Evolutionary conservation across 176 grass and related monocot genomes (phyloP), one percentile per base, ranked within the genome.

Genomic region (Rhynchospora tenuis): DNA sequence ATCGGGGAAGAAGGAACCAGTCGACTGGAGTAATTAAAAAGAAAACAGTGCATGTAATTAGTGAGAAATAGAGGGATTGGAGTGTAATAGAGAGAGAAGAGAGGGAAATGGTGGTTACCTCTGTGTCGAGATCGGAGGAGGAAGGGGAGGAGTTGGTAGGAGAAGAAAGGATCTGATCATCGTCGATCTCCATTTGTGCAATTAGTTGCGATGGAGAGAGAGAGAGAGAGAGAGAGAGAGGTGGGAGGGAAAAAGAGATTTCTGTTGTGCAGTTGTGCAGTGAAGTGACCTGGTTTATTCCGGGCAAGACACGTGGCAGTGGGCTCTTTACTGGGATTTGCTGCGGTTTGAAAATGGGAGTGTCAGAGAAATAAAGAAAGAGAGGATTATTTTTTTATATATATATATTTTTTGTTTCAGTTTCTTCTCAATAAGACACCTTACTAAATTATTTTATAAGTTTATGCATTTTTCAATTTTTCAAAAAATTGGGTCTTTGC

Each of bases 91-190:
- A 27, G 19, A 7, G 38, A 46, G 72, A 52, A 31, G 20, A 26
- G 67, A 68, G 43, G 29, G 10, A n/a, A 70, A 22, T 73, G 23
- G 6, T 1, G 33, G 29, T 56, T 81, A 98, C 96, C 93, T 99
- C 93, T 20, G 96, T 99, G 86, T 99, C 96, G 64, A 99, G 89
- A 84, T 99, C 96, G 86, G 96, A 99, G 80, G 97, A 99, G 42
- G 89, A 99, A 54, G 77, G 80, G 67, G 93, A 99, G 42, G 93
- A 93, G 85, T 93, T 86, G 31, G 97, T 89, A 17, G 97, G 88
- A 6, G 93, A 95, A 43, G 91, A 95, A 8, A 91, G 93, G 44
- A 95, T 81, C 79, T 89, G 86, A 73, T 89, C 91, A 64, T 77
- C 73, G 58, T 96, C 89, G 43, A 82, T 54, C 82, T 95, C 97